These are phyloP conservation scores for Thuja plicata DNA, from an alignment of 83 land plant species.

Conservation along the genomic window DNA sequence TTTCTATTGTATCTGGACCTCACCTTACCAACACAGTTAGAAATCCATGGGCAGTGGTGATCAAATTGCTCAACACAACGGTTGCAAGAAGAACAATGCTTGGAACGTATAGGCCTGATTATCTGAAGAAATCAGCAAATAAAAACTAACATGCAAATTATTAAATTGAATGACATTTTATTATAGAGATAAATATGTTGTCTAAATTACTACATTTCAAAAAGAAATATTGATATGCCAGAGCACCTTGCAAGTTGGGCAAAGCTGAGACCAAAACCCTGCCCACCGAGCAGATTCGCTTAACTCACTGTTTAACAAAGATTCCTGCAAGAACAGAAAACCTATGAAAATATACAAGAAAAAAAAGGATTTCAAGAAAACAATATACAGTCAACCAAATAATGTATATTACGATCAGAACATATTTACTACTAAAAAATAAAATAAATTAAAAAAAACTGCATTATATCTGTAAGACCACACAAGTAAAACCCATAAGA, in stretches of 20 bases:
- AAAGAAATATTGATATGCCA: background rate
- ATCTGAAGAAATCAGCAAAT: conserved; percentile 48
- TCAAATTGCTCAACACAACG: conserved; percentile 98
- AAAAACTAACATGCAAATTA: conserved; percentile 4
- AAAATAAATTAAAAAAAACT: background rate
- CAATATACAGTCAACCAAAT: background rate
- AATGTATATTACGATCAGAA: background rate
- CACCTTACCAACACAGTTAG: conserved; percentile 98
- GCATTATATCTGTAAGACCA: background rate
- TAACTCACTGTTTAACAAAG: conserved; percentile 66
- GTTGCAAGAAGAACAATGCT: conserved; percentile 94
- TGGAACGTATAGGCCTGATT: conserved; percentile 89
- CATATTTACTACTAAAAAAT: background rate
- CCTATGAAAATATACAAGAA: background rate
- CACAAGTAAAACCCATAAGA: background rate
- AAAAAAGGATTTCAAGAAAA: conserved; percentile 9
- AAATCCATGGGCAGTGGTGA: conserved; percentile 99
- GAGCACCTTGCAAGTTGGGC: conserved; percentile 96
- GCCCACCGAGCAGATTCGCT: conserved; percentile 61
- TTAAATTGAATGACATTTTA: conserved; percentile 3
- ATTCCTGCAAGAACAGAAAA: conserved; percentile 49
- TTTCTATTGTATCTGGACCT: conserved; percentile 8
- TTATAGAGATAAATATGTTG: background rate
- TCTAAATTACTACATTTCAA: background rate
- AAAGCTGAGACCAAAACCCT: conserved; percentile 97